Base-by-base conservation (phyloP, 1,139 yeast genomes). In the Lodderomyces orthopsilosis region DNA sequence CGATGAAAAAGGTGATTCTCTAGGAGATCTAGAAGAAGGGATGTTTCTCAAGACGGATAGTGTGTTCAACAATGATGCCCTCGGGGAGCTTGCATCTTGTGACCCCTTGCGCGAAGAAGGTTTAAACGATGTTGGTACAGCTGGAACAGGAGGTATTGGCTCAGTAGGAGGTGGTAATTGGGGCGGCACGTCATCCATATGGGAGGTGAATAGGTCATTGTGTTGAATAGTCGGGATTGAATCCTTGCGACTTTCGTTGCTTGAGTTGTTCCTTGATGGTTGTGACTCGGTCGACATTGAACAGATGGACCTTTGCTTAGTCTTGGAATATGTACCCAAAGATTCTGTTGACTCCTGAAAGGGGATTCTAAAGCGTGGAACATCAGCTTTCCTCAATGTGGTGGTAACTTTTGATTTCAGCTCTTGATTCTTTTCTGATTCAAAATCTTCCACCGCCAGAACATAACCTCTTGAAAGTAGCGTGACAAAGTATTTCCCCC, bases 401-500 rank as follows among this genome's bases (percentile, higher is more conserved):
- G 32, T 27, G 27, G 57, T 53, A 2, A 55, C 48, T 10, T 27
- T 32, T 10, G 21, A 18, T 7, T 30, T 40, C 8, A 35, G 14
- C 13, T 35, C 17, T 7, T 17, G 19, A 37, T 15, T 24, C 33
- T 18, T 37, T 26, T 24, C 32, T 2, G 40, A 63, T 43, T 72
- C 75, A 49, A 76, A 65, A 37, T 69, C 70, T 38, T 74, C 73
- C 2, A 77, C 77, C 0, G 85, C 81, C 44, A 74, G 68, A 2
- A 84, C 79, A 56, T 84, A 85, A 0, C 84, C 87, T 50, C 74
- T 74, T 0, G 89, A 73, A 38, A 85, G 59, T 19, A 85, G 51
- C 50, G 72, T 72, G 47, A 81, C 81, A 56, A 85, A 85, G 51
- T 77, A 82, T 28, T 77, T 61, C 0, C 93, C 93, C 94, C 94